Conservation (phyloP, 805 yeast genomes). For the Yarrowia hollandica region DNA sequence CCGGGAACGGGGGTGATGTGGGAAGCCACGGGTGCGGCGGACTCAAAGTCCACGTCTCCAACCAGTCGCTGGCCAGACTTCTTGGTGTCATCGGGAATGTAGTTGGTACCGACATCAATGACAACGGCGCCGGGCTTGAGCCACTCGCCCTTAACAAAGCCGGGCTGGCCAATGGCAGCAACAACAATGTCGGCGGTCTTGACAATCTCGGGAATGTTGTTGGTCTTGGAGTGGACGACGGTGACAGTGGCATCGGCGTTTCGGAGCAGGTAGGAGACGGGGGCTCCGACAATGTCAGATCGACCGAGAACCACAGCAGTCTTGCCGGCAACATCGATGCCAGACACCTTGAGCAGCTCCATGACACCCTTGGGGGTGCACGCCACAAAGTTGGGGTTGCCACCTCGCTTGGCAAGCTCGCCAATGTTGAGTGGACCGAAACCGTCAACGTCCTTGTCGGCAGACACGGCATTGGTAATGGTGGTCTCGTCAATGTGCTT, state of each 20-base stretch:
- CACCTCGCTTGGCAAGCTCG: conserved; percentile 84
- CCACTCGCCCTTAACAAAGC: conserved; percentile 83
- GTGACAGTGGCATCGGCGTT: conserved; percentile 85
- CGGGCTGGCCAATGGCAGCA: conserved; percentile 87
- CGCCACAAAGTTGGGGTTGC: conserved; percentile 79
- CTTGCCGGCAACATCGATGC: conserved; percentile 68
- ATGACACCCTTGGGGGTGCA: conserved; percentile 96
- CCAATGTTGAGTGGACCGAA: conserved; percentile 87
- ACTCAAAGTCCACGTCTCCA: conserved; percentile 87
- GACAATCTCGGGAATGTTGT: conserved; percentile 58
- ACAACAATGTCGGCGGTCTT: conserved; percentile 83
- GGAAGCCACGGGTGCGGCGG: conserved; percentile 61
- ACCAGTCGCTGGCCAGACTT: conserved; percentile 81
- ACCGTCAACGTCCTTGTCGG: conserved; percentile 92
- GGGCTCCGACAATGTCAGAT: conserved; percentile 96
- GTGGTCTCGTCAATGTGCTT: conserved; percentile 71
- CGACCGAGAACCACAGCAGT: conserved; percentile 90
- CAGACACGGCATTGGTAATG: conserved; percentile 76
- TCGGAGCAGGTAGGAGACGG: conserved; percentile 80
- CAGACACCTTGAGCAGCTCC: conserved; percentile 68
- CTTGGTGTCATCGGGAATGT: conserved; percentile 67
- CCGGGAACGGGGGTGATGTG: conserved; percentile 96
- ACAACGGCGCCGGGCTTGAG: conserved; percentile 83
- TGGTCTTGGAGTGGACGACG: conserved; percentile 73
- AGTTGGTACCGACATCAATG: conserved; percentile 94